These are phyloP conservation scores for Pyrrhoderma lamaoense DNA, from an alignment of 1,284 basidiomycete species.

Conservation along the genomic window DNA sequence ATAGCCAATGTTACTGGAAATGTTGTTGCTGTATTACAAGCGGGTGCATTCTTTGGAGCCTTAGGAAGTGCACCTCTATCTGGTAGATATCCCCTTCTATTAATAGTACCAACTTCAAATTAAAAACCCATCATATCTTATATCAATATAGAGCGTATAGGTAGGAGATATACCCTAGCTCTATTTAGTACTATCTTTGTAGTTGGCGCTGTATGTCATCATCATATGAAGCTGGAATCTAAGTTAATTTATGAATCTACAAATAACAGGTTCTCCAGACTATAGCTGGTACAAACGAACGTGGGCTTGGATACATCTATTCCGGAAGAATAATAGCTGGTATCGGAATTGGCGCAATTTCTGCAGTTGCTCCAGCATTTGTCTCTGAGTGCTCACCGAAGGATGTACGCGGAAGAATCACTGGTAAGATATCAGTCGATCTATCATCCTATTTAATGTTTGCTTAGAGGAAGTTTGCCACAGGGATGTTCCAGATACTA, in stretches of 20 bases:
- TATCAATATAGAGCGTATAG: slow-evolving; percentile 38
- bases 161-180: slow-evolving; percentile 50
- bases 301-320: slow-evolving; percentile 60
- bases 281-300: slow-evolving; percentile 41
- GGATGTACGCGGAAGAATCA: slow-evolving; percentile 63
- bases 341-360: slow-evolving; percentile 62
- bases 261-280: slow-evolving; percentile 42
- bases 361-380: slow-evolving; percentile 64
- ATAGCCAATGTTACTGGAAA: slow-evolving; percentile 49
- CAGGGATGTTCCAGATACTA: slow-evolving; percentile 70
- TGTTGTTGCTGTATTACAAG: slow-evolving; percentile 73
- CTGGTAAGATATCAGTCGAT: slow-evolving; percentile 36
- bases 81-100: slow-evolving; percentile 29
- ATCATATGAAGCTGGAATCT: slow-evolving; percentile 15
- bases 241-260: slow-evolving; percentile 4
- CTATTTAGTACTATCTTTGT: slow-evolving; percentile 54
- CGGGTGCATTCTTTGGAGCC: slow-evolving; percentile 76
- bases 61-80: slow-evolving; percentile 58
- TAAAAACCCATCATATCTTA: background rate
- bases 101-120: too few species aligned
- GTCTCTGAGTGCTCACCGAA: slow-evolving; percentile 77
- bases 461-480: too few species aligned
- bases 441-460: too few species aligned
- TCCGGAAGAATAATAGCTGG: slow-evolving; percentile 65
- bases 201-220: slow-evolving; percentile 52